Evolutionary conservation across 2,329 filamentous ascomycete genomes (phyloP), one percentile per base, ranked within the genome.

Genomic region (Colletotrichum agaves): DNA sequence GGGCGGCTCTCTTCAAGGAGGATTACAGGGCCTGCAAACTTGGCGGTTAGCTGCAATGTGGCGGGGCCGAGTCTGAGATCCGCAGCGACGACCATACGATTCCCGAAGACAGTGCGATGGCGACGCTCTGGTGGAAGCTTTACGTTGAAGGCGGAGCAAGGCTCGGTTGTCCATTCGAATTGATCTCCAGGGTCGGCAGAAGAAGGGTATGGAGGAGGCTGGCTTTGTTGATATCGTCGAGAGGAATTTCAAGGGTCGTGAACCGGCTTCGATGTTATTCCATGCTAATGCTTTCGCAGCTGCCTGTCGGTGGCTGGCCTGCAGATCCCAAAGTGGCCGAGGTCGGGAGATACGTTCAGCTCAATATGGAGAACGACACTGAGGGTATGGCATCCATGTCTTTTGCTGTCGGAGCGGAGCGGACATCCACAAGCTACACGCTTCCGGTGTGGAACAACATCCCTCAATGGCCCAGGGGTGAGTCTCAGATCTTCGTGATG

Each of bases 1-100:
- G 87, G 76, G 80, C 82, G 41, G 78, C 81, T 21, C 73, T 89
- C 5, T 82, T 88, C 63, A 77, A 84, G 5, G 43, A 70, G 35
- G 70, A 70, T 0, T 71, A 61, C 57, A 57, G 49, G n/a, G 46
- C 46, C 17, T 60, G 62, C 49, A 59, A 63, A 47, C 63, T 68
- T 1, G 71, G 71, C 6, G 71, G 70, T 21, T 72, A 60, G 61
- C 58, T 69, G 12, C 56, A 72, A 47, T 69, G 74, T 5, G 85
- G 78, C 72, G 81, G 81, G 67, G 41, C 43, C 31, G 39, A 50
- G 60, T 27, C 44, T 17, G 59, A 61, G 35, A 7, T 61, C 23
- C 61, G 46, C 39, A 62, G 56, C 43, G 65, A 70, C 35, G 70
- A 70, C 50, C 64, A 35, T 1, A 67, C 56, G 4, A 52, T 71